Evolutionary conservation across 2,329 filamentous ascomycete species (phyloP).

Genomic region (Pseudofabraea citricarpa): DNA sequence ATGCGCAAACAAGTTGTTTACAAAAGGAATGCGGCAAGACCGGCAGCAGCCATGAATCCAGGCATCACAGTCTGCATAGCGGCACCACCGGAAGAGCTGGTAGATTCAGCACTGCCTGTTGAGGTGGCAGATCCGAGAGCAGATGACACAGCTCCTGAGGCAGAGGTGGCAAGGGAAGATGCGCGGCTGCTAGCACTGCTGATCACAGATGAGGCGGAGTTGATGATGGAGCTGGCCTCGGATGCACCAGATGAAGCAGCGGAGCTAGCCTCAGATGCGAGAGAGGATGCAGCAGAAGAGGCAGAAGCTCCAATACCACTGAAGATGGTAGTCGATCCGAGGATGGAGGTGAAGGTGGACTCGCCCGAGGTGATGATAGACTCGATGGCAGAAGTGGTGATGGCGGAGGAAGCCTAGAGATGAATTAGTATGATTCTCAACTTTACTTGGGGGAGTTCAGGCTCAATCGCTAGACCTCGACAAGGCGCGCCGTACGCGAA

Average conservation of each 20-base stretch:
- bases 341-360: neutral
- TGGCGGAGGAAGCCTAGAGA: neutral
- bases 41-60: slow-evolving; percentile 23
- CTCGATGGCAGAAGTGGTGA: slow-evolving; percentile 4
- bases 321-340: slow-evolving; percentile 2
- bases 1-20: slow-evolving; percentile 16
- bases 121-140: slow-evolving; percentile 4
- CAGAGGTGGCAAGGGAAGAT: slow-evolving; percentile 4
- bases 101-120: slow-evolving; percentile 6
- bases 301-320: slow-evolving; percentile 7
- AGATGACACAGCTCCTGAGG: no score
- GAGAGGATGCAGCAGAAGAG: slow-evolving; percentile 8
- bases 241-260: slow-evolving; percentile 7
- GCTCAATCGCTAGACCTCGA: no score
- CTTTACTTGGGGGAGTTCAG: no score
- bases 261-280: slow-evolving; percentile 4
- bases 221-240: slow-evolving; percentile 6
- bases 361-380: slow-evolving; percentile 1
- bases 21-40: slow-evolving; percentile 25
- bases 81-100: slow-evolving; percentile 13
- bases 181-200: neutral
- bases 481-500: no score
- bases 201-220: neutral
- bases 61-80: slow-evolving; percentile 21
- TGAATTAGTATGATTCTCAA: no score